Conservation (phyloP, 768 basidiomycete genomes). For the Boletus subcaerulescens region DNA sequence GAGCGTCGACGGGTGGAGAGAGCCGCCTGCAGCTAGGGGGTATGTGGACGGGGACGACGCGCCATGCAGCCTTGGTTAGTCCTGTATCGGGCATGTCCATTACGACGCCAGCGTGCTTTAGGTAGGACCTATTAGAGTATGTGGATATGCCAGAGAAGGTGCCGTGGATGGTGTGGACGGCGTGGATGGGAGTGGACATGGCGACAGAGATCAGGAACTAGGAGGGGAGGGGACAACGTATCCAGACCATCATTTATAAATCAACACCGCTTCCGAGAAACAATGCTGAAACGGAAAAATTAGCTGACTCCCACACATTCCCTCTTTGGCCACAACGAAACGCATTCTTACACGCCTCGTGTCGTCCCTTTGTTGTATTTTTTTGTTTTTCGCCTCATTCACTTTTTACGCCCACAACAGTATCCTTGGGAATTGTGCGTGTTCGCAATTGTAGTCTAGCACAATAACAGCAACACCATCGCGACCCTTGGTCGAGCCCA, state of each 20-base stretch:
- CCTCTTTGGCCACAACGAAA: constrained; percentile 21
- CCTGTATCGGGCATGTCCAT: constrained; percentile 22
- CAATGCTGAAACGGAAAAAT: constrained; percentile 14
- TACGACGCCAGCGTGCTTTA: constrained; percentile 28
- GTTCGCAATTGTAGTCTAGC: constrained; percentile 13
- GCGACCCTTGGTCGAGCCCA: constrained; percentile 6
- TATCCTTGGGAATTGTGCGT: background rate
- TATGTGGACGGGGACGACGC: constrained; percentile 15
- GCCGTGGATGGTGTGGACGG: constrained; percentile 32
- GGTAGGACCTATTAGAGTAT: constrained; percentile 11
- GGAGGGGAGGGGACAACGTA: background rate
- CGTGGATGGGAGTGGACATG: constrained; percentile 29
- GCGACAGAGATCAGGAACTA: constrained; percentile 13
- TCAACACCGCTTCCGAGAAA: constrained; percentile 14
- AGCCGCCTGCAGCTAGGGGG: constrained; percentile 31
- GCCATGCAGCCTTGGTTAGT: constrained; percentile 27
- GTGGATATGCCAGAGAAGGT: constrained; percentile 30
- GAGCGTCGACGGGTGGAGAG: constrained; percentile 8
- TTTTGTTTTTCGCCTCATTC: constrained; percentile 9
- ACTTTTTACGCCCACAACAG: no score
- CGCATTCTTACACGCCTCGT: constrained; percentile 2
- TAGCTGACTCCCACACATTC: constrained; percentile 6
- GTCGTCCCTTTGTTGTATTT: constrained; percentile 10
- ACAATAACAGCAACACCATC: constrained; percentile 15
- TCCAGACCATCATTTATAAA: constrained; percentile 15